Evolutionary conservation across 352 stramenopile species (phyloP).

Genomic region (Vaucheria bursata): DNA sequence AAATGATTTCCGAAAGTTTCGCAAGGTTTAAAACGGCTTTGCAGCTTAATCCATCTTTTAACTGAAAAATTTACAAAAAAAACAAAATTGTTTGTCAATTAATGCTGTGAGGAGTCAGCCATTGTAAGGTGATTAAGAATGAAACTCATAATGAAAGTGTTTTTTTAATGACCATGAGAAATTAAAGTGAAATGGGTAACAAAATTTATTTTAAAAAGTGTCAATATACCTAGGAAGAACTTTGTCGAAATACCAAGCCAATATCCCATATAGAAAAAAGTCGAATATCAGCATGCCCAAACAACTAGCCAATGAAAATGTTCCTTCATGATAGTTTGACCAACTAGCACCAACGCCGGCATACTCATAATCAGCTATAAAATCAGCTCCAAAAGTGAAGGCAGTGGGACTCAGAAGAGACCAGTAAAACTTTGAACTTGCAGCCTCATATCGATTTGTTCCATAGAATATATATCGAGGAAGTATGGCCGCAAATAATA

Average conservation of each 20-base stretch:
- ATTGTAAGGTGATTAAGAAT: too few relatives aligned
- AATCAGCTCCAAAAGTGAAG: constrained; percentile 46
- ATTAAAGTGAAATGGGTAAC: constrained; percentile 67
- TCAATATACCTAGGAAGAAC: constrained; percentile 77
- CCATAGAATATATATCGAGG: constrained; percentile 54
- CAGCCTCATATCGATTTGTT: constrained; percentile 49
- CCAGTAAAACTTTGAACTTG: constrained; percentile 42
- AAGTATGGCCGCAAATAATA: constrained; percentile 51
- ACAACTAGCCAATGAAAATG: constrained; percentile 45
- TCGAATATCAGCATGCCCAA: constrained; percentile 75
- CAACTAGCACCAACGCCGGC: constrained; percentile 32
- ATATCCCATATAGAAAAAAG: constrained; percentile 68
- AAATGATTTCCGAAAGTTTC: too few relatives aligned
- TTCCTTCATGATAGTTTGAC: constrained; percentile 38
- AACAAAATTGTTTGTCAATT: too few relatives aligned
- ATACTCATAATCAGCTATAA: constrained; percentile 51
- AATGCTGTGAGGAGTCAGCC: too few relatives aligned
- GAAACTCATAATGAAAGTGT: too few relatives aligned
- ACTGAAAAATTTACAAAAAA: too few relatives aligned
- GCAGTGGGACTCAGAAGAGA: constrained; percentile 50
- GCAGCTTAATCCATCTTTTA: too few relatives aligned
- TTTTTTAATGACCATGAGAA: constrained; percentile 53
- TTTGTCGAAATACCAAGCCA: constrained; percentile 75
- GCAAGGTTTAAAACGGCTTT: too few relatives aligned
- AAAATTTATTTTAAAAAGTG: constrained; percentile 72